phyloP scores from a whole-genome alignment of 2,329 filamentous ascomycete genomes.

The Sclerotinia minor region DNA sequence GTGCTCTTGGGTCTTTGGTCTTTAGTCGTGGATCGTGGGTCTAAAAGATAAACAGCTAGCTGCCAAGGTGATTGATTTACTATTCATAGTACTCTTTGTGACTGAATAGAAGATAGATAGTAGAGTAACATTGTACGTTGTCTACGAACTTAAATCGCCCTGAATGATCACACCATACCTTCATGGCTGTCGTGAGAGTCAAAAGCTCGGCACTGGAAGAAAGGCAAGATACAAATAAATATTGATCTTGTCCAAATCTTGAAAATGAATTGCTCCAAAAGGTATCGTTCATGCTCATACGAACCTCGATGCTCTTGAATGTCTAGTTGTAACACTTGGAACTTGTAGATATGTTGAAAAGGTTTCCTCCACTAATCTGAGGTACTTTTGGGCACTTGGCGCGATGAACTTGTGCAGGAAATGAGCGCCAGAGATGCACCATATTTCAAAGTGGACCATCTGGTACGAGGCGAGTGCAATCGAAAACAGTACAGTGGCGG shows the following conservation, averaged over 20 bases:
- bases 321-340: constrained; percentile 2
- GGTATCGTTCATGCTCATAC: not conserved
- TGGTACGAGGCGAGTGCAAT: not conserved
- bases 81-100: not conserved
- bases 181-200: not conserved
- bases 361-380: not conserved
- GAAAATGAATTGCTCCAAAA: not conserved
- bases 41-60: not conserved
- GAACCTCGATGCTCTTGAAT: not conserved
- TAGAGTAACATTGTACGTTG: not conserved
- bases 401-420: not conserved
- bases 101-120: not conserved
- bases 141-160: not conserved
- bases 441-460: not conserved
- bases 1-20: not conserved
- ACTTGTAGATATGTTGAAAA: not conserved
- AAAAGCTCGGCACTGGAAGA: not conserved
- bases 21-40: constrained; percentile 4
- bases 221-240: not conserved
- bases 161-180: constrained; percentile 4
- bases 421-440: not conserved
- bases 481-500: not conserved
- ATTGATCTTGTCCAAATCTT: not conserved
- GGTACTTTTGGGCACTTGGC: not conserved
- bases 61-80: not conserved